phyloP scores from a whole-genome alignment of 2,329 filamentous ascomycete species.

The Cytospora paraplurivora region DNA sequence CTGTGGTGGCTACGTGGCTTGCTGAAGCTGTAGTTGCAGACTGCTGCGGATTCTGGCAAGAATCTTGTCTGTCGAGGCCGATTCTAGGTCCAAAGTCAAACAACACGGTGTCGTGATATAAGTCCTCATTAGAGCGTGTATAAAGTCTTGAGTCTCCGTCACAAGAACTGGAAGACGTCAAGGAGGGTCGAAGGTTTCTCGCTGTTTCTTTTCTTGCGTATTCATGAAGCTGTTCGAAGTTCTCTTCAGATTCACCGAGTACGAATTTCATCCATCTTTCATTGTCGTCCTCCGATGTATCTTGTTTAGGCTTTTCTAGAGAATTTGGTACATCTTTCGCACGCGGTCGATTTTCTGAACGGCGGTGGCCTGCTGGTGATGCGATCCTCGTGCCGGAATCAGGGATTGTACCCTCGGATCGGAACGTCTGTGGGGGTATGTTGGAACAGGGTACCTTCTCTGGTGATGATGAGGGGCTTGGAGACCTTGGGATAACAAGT shows the following conservation, averaged over 20 bases:
- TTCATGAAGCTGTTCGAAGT: constrained; percentile 28
- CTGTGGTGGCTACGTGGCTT: constrained; percentile 25
- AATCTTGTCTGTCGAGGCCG: constrained; percentile 1
- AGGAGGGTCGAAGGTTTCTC: constrained; percentile 28
- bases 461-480: background rate
- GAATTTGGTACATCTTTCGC: constrained; percentile 22
- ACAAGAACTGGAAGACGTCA: constrained; percentile 5
- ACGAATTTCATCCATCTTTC: constrained; percentile 36
- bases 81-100: background rate
- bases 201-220: constrained; percentile 32
- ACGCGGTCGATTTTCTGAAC: background rate
- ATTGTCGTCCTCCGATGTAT: constrained; percentile 24
- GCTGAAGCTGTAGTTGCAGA: constrained; percentile 9
- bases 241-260: constrained; percentile 29
- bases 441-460: background rate
- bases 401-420: background rate
- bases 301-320: background rate
- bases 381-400: too few species aligned
- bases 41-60: background rate
- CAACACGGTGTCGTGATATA: constrained; percentile 19
- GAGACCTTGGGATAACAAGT: constrained; percentile 3
- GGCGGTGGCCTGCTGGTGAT: background rate
- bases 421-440: background rate
- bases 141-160: constrained; percentile 13
- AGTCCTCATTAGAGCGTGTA: constrained; percentile 15